A percentile compares a stretch with the other conserved stretches of the same genome.
These are phyloP conservation scores for Boletus insuetus DNA, from an alignment of 768 basidiomycete species.

Conservation along the genomic window DNA sequence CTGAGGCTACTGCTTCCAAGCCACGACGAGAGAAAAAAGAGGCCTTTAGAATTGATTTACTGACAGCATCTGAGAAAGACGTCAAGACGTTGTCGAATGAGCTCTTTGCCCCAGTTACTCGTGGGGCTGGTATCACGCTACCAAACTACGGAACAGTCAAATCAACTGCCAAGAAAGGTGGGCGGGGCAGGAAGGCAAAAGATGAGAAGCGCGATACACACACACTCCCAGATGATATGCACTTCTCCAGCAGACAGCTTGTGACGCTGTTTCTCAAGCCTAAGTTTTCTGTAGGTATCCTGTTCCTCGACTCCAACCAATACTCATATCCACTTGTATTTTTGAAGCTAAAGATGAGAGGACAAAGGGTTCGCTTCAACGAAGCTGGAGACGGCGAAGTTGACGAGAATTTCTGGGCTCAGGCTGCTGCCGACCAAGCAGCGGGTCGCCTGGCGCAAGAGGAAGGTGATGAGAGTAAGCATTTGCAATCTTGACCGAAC, in stretches of 20 bases:
- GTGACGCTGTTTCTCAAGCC: slow-evolving; percentile 95
- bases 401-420: slow-evolving; percentile 97
- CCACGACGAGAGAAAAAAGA: slow-evolving; percentile 74
- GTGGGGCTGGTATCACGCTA: slow-evolving; percentile 66
- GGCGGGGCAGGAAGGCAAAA: slow-evolving; percentile 45
- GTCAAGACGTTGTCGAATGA: slow-evolving; percentile 63
- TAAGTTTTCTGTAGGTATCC: slow-evolving; percentile 75
- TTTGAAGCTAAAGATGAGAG: slow-evolving; percentile 83
- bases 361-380: slow-evolving; percentile 54
- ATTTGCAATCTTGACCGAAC: background rate
- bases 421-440: slow-evolving; percentile 83
- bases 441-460: slow-evolving; percentile 52
- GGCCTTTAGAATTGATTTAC: slow-evolving; percentile 79
- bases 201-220: slow-evolving; percentile 72
- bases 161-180: slow-evolving; percentile 30
- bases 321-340: background rate
- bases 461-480: slow-evolving; percentile 64
- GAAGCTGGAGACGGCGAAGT: slow-evolving; percentile 80
- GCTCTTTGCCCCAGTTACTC: slow-evolving; percentile 75
- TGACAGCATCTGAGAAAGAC: slow-evolving; percentile 55
- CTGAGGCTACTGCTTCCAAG: slow-evolving; percentile 50
- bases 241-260: slow-evolving; percentile 88
- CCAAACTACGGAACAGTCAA: slow-evolving; percentile 46
- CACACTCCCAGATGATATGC: slow-evolving; percentile 93
- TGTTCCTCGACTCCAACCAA: background rate